Base-by-base conservation (phyloP, 192 early-diverging fungal genomes). In the Radiomyces spectabilis region DNA sequence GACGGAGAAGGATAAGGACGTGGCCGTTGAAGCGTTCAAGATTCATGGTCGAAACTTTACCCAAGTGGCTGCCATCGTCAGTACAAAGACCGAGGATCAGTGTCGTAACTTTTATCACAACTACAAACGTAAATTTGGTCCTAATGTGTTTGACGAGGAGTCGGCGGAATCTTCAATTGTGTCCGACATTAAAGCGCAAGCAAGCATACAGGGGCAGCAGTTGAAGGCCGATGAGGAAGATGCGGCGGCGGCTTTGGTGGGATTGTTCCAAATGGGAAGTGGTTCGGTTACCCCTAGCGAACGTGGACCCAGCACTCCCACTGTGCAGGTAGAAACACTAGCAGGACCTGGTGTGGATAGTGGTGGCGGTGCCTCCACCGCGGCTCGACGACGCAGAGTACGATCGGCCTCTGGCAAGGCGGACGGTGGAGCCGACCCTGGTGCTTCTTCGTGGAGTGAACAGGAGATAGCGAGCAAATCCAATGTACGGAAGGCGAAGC, bases 71-170 rank as follows among this genome's bases (percentile, higher is more conserved):
- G 71, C 65, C n/a, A 60, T 79, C 45, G 83, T 92, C 44, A 81
- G 83, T 3, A 83, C 85, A 3, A 92, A 92, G 63, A 86, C 87
- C 2, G 81, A 74, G 42, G 81, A 80, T 22, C 85, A 92, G 57
- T 91, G 89, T 51, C 74, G 80, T 31, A 86, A 87, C 41, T 89
- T 87, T 57, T 91, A 83, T 56, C 75, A 83, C 63, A 81, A 86
- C 49, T 85, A 87, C 62, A 83, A 83, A 32, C 82, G 85, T 1
- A 86, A 83, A 58, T 74, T 63, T 62, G 79, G 79, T 8, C 69
- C 74, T 7, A 73, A 78, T 55, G 73, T 67, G 0, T 66, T 81
- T 35, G 62, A 74, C 41, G 76, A 78, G 55, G 64, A 70, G n/a
- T n/a, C n/a, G n/a, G n/a, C n/a, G n/a, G n/a, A n/a, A n/a, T n/a